phyloP scores from a whole-genome alignment of 2,329 filamentous ascomycete genomes.

The Diplodia mutila region DNA sequence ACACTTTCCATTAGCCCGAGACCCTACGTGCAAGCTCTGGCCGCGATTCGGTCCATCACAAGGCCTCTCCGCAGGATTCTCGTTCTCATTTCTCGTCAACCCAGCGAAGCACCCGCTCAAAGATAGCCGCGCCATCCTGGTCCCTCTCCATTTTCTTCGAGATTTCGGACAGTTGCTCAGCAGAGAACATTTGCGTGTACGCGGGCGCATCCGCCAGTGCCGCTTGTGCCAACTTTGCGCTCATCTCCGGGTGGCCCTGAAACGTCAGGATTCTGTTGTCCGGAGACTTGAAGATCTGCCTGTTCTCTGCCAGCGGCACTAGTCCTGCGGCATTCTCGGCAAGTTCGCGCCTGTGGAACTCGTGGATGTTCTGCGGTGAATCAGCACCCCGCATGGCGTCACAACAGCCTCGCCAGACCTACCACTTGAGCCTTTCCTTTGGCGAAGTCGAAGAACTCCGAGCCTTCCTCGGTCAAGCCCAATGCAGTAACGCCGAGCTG shows the following conservation, averaged over 20 bases:
- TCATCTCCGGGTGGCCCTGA: constrained; percentile 26
- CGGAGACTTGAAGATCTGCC: constrained; percentile 17
- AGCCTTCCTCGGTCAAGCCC: constrained; percentile 1
- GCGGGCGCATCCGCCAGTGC: constrained; percentile 12
- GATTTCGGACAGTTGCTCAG: background rate
- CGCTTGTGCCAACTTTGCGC: constrained; percentile 16
- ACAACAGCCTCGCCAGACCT: background rate
- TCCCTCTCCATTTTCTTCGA: constrained; percentile 11
- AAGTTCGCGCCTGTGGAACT: constrained; percentile 24
- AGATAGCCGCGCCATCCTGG: constrained; percentile 15
- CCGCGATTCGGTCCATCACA: background rate
- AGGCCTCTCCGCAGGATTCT: background rate
- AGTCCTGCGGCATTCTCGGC: constrained; percentile 14
- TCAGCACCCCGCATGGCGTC: background rate
- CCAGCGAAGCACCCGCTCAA: constrained; percentile 20
- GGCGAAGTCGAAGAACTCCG: constrained; percentile 20
- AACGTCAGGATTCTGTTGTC: constrained; percentile 25
- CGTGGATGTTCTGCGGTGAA: constrained; percentile 9
- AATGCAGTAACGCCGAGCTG: constrained; percentile 20
- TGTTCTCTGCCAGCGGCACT: constrained; percentile 13
- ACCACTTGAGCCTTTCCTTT: background rate
- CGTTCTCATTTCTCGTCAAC: constrained; percentile 8
- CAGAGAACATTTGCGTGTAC: constrained; percentile 8
- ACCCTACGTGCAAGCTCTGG: background rate
- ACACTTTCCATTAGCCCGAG: constrained; percentile 3